Evolutionary conservation across 768 basidiomycete species (phyloP).

Genomic region (Candolleomyces aberdarensis): DNA sequence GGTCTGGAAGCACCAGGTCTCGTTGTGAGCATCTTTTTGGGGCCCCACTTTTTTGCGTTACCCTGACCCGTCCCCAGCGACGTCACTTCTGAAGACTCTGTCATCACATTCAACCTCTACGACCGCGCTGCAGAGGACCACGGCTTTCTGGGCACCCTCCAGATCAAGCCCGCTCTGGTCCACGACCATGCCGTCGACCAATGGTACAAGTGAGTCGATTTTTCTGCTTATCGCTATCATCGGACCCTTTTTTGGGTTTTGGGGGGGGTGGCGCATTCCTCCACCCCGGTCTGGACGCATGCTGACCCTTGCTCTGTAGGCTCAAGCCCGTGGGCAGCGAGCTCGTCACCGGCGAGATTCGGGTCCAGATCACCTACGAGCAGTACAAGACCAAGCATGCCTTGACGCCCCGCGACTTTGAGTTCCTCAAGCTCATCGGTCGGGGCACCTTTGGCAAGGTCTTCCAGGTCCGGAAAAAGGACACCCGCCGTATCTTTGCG

Average conservation of each 20-base stretch:
- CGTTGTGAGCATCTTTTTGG: conserved; percentile 66
- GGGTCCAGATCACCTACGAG: conserved; percentile 92
- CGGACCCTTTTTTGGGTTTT: neutral
- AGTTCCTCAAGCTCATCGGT: conserved; percentile 98
- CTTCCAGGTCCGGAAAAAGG: conserved; percentile 97
- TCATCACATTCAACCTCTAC: conserved; percentile 87
- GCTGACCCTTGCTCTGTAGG: conserved; percentile 33
- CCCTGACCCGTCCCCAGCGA: conserved; percentile 53
- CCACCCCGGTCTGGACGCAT: no score
- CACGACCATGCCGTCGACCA: conserved; percentile 95
- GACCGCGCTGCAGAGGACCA: conserved; percentile 82
- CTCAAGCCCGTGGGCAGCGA: conserved; percentile 77
- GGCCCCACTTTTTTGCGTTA: conserved; percentile 4
- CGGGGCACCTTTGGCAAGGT: conserved; percentile 98
- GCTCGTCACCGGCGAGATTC: conserved; percentile 87
- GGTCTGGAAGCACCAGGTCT: conserved; percentile 98
- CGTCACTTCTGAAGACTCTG: conserved; percentile 83
- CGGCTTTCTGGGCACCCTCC: conserved; percentile 85
- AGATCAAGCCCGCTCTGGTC: conserved; percentile 87
- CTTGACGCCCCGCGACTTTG: conserved; percentile 93
- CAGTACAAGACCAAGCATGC: conserved; percentile 86
- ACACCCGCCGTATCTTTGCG: conserved; percentile 98
- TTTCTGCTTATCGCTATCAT: conserved; percentile 9
- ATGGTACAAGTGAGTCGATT: conserved; percentile 82
- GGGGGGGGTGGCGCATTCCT: no score